These are phyloP conservation scores for Candida boidinii DNA, from an alignment of 805 yeast genomes.

Conservation along the genomic window DNA sequence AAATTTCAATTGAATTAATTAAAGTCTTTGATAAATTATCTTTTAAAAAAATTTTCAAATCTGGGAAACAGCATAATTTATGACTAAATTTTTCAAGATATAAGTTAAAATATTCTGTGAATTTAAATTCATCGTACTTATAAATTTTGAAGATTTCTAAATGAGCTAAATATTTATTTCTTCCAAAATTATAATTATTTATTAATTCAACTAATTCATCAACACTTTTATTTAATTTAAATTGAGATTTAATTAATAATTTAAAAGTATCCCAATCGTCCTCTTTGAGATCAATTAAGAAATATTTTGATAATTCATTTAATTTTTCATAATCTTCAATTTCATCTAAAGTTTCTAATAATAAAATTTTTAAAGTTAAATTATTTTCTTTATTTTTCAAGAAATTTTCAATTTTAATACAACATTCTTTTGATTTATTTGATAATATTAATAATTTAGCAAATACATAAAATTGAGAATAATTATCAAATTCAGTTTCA, in stretches of 20 bases:
- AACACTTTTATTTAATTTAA: conserved; percentile 23
- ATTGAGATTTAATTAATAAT: conserved; percentile 37
- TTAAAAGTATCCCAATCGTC: conserved; percentile 81
- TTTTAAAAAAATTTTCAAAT: conserved; percentile 32
- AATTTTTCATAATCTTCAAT: conserved; percentile 36
- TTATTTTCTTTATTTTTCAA: conserved; percentile 34
- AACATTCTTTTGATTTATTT: conserved; percentile 27
- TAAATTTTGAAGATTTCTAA: conserved; percentile 31
- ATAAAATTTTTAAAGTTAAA: conserved; percentile 53
- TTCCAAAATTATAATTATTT: conserved; percentile 26
- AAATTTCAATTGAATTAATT: background rate
- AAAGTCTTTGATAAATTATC: background rate
- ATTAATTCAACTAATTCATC: conserved; percentile 27
- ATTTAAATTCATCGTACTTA: conserved; percentile 8
- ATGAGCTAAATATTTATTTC: conserved; percentile 50
- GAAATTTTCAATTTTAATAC: conserved; percentile 21
- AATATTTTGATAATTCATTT: conserved; percentile 26
- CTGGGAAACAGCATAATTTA: conserved; percentile 61
- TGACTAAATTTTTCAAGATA: conserved; percentile 40
- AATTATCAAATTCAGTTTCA: conserved; percentile 51
- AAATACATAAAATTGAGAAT: conserved; percentile 57
- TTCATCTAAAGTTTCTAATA: conserved; percentile 37
- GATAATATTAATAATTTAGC: conserved; percentile 37
- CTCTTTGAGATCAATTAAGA: conserved; percentile 39
- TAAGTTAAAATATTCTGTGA: conserved; percentile 21